Evolutionary conservation across 257 asterid species (phyloP), one percentile per base, ranked within the genome.

Genomic region (Apocynum venetum): DNA sequence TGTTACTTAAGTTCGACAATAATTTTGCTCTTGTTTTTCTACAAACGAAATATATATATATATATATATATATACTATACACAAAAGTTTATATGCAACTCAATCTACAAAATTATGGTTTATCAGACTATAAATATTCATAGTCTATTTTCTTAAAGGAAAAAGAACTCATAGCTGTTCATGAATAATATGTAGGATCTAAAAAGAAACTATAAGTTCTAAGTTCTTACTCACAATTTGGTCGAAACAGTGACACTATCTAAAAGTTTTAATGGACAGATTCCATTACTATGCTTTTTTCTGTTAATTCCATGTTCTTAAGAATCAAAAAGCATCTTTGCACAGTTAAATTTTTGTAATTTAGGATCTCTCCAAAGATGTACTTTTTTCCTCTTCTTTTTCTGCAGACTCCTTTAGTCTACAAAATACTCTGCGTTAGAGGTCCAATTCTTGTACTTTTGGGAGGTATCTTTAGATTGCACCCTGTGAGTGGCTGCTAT

Each of bases 341-440:
- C 10, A 79, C 66, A 63, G 78, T 64, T 56, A 52, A 73, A 25
- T 70, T 44, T 46, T 31, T 31, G 75, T 55, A 53, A 67, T 49
- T 41, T 53, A 65, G 72, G 65, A 47, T 76, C 51, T 66, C 64
- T 72, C 82, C 82, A 72, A 79, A 63, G 48, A 38, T 79, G 82
- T 79, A 79, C 82, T 79, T 73, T 79, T 55, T 15, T 15, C 35
- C 38, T 8, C 74, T 72, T 0, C 61, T 17, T 14, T 73, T 79
- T 79, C 74, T 73, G 69, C 78, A 63, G 74, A 79, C 78, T 73
- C 19, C 35, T 72, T 72, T 40, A 51, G 77, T 72, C 65, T 51
- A 49, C 19, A 66, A 56, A 63, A 36, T 67, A 38, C 68, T 61
- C 56, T 56, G 40, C 10, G 36, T 19, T 40, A 31, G 65, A 49